Conservation (phyloP, 192 early-diverging fungal species). For the Podila horticola region DNA sequence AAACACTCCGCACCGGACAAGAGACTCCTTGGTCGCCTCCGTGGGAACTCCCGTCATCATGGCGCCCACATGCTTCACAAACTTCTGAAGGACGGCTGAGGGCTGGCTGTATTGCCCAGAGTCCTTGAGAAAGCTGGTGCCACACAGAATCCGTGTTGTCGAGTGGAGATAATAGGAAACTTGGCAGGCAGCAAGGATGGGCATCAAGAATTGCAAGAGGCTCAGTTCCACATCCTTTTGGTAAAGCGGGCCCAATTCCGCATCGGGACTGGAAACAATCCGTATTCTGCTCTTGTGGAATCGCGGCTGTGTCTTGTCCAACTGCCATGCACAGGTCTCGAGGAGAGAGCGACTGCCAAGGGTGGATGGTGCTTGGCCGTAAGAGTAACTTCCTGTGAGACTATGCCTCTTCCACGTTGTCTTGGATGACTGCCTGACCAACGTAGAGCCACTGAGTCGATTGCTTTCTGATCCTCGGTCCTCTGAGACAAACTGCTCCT, state of each 20-base stretch:
- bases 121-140: slow-evolving; percentile 22
- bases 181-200: slow-evolving; percentile 26
- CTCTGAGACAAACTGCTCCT: slow-evolving; percentile 13
- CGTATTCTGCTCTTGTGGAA: slow-evolving; percentile 34
- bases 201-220: slow-evolving; percentile 40
- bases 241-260: slow-evolving; percentile 20
- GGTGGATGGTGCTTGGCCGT: slow-evolving; percentile 21
- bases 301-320: slow-evolving; percentile 27
- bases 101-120: not conserved
- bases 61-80: slow-evolving; percentile 27
- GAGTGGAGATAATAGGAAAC: slow-evolving; percentile 48
- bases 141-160: slow-evolving; percentile 39
- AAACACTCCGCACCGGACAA: slow-evolving; percentile 27
- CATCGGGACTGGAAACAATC: slow-evolving; percentile 9
- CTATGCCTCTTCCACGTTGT: slow-evolving; percentile 24
- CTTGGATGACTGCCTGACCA: slow-evolving; percentile 27
- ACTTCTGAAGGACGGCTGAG: slow-evolving; percentile 2
- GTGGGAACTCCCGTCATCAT: slow-evolving; percentile 24
- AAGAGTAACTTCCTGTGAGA: slow-evolving; percentile 27
- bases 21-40: not conserved
- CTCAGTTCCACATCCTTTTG: slow-evolving; percentile 34
- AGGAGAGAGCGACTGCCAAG: slow-evolving; percentile 13
- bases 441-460: slow-evolving; percentile 30
- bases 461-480: slow-evolving; percentile 17
- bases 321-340: slow-evolving; percentile 23